Conservation (phyloP, 371 early-diverging fungal genomes). For the Rhizomucor miehei region DNA sequence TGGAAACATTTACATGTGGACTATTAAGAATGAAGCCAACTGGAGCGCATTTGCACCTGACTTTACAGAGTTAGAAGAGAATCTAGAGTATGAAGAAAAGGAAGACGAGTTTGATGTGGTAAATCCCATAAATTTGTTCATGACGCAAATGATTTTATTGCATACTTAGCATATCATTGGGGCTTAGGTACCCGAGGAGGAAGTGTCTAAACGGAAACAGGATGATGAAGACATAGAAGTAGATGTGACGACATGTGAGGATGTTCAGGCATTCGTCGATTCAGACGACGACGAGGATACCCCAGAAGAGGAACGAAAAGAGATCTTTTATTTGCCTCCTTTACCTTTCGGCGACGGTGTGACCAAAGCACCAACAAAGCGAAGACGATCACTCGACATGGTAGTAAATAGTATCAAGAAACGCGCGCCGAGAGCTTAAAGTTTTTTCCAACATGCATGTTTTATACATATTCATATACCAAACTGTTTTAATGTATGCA, state of each 20-base stretch:
- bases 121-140: background rate
- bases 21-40: constrained; percentile 76
- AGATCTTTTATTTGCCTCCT: constrained; percentile 32
- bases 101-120: constrained; percentile 93
- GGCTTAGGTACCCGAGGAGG: constrained; percentile 56
- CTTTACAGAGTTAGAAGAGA: constrained; percentile 88
- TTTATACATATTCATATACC: too few relatives aligned
- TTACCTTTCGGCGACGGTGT: constrained; percentile 2
- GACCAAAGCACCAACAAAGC: background rate
- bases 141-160: background rate
- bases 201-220: constrained; percentile 39
- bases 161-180: background rate
- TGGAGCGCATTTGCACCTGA: constrained; percentile 94
- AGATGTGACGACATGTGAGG: constrained; percentile 62
- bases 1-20: constrained; percentile 87
- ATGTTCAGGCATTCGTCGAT: constrained; percentile 65
- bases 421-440: background rate
- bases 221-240: constrained; percentile 58
- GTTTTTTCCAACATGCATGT: too few relatives aligned
- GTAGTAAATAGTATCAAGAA: background rate
- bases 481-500: too few relatives aligned
- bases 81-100: constrained; percentile 86
- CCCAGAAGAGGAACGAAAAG: constrained; percentile 27
- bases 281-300: constrained; percentile 56
- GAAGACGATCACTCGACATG: background rate